phyloP scores from a whole-genome alignment of 441 rosid species.

The Populus hybrid region DNA sequence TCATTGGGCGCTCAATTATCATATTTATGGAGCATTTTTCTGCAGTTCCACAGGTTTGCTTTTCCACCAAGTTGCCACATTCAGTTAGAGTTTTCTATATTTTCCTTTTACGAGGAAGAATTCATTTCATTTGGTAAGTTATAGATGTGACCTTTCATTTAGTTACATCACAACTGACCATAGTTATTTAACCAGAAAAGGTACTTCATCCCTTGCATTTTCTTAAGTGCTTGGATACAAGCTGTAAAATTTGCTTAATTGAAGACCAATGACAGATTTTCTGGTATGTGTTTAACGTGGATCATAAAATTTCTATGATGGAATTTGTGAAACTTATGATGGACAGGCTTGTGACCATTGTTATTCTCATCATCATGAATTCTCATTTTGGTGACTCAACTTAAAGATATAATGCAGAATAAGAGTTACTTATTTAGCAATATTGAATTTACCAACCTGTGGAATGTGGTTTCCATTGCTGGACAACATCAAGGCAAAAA shows the following conservation, averaged over 20 bases:
- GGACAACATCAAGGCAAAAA: background rate
- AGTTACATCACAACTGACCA: background rate
- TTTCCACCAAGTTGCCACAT: slow-evolving; percentile 2
- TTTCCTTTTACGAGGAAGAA: background rate
- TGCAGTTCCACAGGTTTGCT: slow-evolving; percentile 82
- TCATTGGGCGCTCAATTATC: slow-evolving; percentile 62
- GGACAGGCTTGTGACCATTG: background rate
- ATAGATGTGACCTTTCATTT: background rate
- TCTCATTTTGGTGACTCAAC: background rate
- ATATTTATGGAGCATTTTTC: slow-evolving; percentile 71
- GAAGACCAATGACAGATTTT: background rate
- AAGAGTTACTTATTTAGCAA: background rate
- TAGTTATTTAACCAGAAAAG: background rate
- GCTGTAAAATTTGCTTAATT: background rate
- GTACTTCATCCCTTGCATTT: background rate
- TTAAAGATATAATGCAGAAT: too few species aligned
- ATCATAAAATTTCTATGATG: background rate
- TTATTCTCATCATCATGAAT: background rate
- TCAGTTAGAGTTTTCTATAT: background rate
- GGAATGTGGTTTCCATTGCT: background rate
- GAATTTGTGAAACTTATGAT: background rate
- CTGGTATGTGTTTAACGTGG: background rate
- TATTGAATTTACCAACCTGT: background rate
- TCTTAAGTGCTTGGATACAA: background rate
- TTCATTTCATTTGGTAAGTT: background rate